A percentile compares a stretch with the other conserved stretches of the same genome.
Evolutionary conservation across 2,329 filamentous ascomycete genomes (phyloP).

Genomic region (Escovopsis sp.): DNA sequence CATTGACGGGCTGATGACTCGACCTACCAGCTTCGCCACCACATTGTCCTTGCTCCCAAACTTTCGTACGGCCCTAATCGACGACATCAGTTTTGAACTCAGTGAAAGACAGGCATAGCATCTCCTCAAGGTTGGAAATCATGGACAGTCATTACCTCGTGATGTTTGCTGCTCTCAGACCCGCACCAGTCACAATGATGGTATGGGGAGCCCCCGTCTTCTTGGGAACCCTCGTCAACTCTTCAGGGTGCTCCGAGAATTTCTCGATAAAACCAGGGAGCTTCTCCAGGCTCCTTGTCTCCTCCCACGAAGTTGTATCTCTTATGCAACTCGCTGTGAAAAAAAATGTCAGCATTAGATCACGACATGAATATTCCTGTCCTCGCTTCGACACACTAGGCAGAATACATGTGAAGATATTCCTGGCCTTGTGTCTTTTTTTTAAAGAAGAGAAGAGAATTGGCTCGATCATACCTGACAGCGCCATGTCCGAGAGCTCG

Average conservation of each 20-base stretch:
- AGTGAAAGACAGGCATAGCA: neutral
- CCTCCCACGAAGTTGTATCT: conserved; percentile 64
- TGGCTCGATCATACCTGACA: conserved; percentile 49
- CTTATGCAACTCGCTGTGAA: conserved; percentile 52
- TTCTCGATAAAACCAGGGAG: conserved; percentile 66
- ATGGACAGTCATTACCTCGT: conserved; percentile 39
- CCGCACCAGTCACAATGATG: conserved; percentile 72
- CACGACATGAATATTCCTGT: neutral
- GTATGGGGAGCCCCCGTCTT: conserved; percentile 68
- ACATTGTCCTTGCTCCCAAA: conserved; percentile 66
- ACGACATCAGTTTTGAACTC: conserved; percentile 4
- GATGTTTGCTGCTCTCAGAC: conserved; percentile 73
- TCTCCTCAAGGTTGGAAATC: too few relatives aligned
- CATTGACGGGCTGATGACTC: neutral
- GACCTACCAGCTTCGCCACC: conserved; percentile 62
- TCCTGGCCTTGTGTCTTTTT: neutral
- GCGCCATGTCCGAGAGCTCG: conserved; percentile 68
- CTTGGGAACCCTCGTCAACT: conserved; percentile 50
- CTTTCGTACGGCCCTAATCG: conserved; percentile 49
- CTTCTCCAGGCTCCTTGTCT: conserved; percentile 52
- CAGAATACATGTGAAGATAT: neutral
- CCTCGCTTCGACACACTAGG: neutral
- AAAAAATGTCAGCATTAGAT: conserved; percentile 1
- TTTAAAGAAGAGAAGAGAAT: too few relatives aligned
- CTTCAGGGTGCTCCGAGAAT: conserved; percentile 41